These are phyloP conservation scores for Aureobasidium sp. DNA, from an alignment of 2,329 filamentous ascomycete genomes.

Conservation along the genomic window DNA sequence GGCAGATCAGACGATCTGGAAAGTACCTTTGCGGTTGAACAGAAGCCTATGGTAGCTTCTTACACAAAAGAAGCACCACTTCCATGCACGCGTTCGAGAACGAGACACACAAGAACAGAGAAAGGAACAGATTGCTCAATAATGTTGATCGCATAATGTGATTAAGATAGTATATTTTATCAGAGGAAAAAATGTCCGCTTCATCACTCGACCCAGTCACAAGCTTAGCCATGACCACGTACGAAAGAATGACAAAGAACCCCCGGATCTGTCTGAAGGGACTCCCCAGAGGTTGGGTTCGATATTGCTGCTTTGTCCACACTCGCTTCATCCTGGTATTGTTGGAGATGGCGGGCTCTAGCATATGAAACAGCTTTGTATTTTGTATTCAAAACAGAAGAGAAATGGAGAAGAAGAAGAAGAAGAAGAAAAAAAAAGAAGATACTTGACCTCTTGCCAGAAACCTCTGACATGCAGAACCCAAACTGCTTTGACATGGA, in stretches of 20 bases:
- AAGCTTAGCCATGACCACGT: slow-evolving; percentile 2
- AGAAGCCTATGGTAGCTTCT: no score
- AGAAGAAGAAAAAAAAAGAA: neutral
- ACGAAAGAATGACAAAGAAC: slow-evolving; percentile 2
- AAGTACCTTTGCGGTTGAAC: no score
- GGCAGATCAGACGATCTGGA: no score
- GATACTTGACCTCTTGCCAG: neutral
- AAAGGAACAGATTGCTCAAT: no score
- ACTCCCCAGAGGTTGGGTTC: slow-evolving; percentile 17
- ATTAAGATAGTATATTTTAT: no score
- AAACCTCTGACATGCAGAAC: neutral
- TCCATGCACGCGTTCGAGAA: no score
- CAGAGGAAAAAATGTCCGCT: slow-evolving; percentile 1
- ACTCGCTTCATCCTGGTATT: slow-evolving; percentile 32
- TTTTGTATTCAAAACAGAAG: neutral
- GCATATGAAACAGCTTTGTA: slow-evolving; percentile 33
- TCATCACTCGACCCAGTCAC: slow-evolving; percentile 7
- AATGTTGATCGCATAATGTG: no score
- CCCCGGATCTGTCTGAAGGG: neutral
- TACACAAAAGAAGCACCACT: no score
- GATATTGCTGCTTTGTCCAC: slow-evolving; percentile 38
- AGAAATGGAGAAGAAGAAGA: neutral
- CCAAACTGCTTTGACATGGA: neutral
- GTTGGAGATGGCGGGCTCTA: slow-evolving; percentile 36
- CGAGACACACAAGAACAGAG: no score